Evolutionary conservation across 1,284 basidiomycete genomes (phyloP).

Genomic region (Hortiboletus rubellus): DNA sequence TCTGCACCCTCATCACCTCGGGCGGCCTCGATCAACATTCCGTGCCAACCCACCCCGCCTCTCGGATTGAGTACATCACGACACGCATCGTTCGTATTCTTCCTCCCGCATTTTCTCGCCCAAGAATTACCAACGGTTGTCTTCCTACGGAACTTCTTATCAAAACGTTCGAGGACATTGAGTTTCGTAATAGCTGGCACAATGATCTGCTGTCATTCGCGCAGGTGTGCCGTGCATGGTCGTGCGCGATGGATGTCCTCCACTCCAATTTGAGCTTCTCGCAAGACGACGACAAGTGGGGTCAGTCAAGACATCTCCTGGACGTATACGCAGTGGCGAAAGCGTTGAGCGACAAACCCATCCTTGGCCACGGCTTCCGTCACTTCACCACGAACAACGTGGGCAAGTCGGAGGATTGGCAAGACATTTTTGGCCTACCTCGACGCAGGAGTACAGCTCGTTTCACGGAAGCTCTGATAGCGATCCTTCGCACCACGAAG

Average conservation of each 20-base stretch:
- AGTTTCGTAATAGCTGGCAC: constrained; percentile 22
- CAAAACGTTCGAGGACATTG: constrained; percentile 22
- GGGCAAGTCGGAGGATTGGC: neutral
- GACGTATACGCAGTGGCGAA: constrained; percentile 16
- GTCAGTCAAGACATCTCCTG: constrained; percentile 2
- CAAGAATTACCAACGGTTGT: constrained; percentile 5
- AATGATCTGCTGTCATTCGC: constrained; percentile 27
- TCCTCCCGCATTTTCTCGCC: constrained; percentile 8
- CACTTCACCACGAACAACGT: constrained; percentile 24
- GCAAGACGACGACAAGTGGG: constrained; percentile 11
- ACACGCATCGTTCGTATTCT: constrained; percentile 26
- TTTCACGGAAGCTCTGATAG: constrained; percentile 23
- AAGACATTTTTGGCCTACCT: neutral
- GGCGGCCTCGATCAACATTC: neutral
- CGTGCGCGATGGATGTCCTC: constrained; percentile 26
- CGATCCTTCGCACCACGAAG: constrained; percentile 22
- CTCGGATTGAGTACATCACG: constrained; percentile 21
- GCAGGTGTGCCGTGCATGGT: constrained; percentile 27
- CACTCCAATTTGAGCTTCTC: constrained; percentile 21
- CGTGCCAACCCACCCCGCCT: constrained; percentile 13
- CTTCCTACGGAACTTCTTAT: constrained; percentile 28
- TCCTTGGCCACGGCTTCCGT: constrained; percentile 11
- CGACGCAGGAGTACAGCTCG: neutral
- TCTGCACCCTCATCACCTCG: constrained; percentile 13
- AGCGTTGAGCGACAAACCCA: constrained; percentile 9